A percentile compares a stretch with the other conserved stretches of the same genome.
Conservation (phyloP, 331 rosid species). For the Malus hybrid region DNA sequence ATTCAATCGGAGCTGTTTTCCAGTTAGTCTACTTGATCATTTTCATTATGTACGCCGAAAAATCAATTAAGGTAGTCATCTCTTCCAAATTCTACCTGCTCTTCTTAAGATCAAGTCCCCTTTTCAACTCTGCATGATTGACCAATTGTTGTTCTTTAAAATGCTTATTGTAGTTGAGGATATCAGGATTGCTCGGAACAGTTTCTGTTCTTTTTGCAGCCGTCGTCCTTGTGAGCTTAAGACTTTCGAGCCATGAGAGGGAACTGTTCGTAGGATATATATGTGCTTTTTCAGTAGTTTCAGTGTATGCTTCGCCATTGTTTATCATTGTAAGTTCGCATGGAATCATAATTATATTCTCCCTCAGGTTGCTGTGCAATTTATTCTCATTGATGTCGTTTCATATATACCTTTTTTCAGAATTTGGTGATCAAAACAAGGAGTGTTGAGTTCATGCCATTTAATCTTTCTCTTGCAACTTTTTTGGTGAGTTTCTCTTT, state of each 20-base stretch:
- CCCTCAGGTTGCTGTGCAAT: not conserved
- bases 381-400: not conserved
- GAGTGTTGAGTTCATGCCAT: constrained; percentile 49
- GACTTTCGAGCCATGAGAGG: constrained; percentile 17
- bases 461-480: constrained; percentile 47
- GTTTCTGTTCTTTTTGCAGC: constrained; percentile 33
- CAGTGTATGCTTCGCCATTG: constrained; percentile 84
- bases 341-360: not conserved
- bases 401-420: constrained; percentile 24
- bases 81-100: not conserved
- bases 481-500: constrained; percentile 80
- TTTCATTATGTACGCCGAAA: constrained; percentile 51
- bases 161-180: constrained; percentile 44
- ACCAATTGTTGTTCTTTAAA: not conserved
- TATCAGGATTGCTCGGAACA: constrained; percentile 45
- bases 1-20: constrained; percentile 66
- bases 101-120: not conserved
- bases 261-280: constrained; percentile 49
- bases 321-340: constrained; percentile 63
- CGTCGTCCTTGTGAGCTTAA: constrained; percentile 52
- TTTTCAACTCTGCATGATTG: not conserved
- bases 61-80: constrained; percentile 37
- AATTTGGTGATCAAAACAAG: constrained; percentile 68
- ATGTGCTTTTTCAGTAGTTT: constrained; percentile 68
- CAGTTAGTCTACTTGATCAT: constrained; percentile 55